phyloP scores from a whole-genome alignment of 202 grass and related monocot genomes.

The Setaria viridis region DNA sequence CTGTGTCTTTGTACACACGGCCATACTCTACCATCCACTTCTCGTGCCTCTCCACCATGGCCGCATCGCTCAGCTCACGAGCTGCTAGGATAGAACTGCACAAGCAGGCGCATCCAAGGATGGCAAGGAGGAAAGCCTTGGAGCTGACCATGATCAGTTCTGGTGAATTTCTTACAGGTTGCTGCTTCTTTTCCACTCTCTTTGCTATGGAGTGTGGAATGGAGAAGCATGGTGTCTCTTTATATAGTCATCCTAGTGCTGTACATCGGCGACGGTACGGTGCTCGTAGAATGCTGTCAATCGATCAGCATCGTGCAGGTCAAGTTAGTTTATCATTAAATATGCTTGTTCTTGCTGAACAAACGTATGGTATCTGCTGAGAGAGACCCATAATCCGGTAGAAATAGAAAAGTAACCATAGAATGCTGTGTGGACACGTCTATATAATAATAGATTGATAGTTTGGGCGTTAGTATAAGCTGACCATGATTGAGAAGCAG shows the following conservation, averaged over 20 bases:
- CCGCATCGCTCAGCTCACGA: constrained; percentile 18
- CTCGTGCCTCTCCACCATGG: constrained; percentile 37
- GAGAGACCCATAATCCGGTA: background rate
- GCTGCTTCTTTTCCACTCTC: background rate
- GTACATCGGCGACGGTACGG: background rate
- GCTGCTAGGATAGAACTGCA: background rate
- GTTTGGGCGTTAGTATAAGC: background rate
- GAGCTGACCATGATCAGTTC: background rate
- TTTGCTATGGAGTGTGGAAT: background rate
- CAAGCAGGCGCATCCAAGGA: background rate
- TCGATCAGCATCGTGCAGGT: background rate
- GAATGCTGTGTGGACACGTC: background rate
- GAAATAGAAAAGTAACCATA: background rate
- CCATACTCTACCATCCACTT: constrained; percentile 50
- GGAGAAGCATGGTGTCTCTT: background rate
- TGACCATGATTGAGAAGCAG: too few relatives aligned
- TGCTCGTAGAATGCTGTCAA: background rate
- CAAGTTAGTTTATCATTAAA: background rate
- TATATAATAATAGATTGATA: background rate
- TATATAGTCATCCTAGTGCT: background rate
- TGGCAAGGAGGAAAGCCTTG: background rate
- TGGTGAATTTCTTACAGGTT: background rate
- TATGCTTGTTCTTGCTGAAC: background rate
- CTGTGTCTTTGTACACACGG: constrained; percentile 41
- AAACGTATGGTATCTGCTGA: constrained; percentile 13